Evolutionary conservation across 140 eudicot genomes (phyloP), one percentile per base, ranked within the genome.

Genomic region (Ambrosia hybrid): DNA sequence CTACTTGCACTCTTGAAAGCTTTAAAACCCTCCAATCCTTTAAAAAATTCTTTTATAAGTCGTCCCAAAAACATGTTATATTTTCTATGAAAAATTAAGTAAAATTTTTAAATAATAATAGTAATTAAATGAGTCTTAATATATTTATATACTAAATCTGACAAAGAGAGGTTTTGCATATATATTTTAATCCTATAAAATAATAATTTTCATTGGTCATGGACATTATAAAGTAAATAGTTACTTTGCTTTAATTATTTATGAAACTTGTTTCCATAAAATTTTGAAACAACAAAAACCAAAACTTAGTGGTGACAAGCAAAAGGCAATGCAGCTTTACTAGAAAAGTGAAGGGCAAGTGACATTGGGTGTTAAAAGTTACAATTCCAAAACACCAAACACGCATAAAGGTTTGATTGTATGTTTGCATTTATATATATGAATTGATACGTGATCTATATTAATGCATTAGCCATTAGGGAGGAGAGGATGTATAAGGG

Each of bases 271-370:
- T n/a, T 10, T 58, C 64, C 64, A 26, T 21, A 41, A 38, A 43
- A 39, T 38, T 16, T 8, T n/a, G 51, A 3, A 64, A 37, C 33
- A 9, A 64, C 14, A 75, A 64, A 75, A 65, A 65, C 57, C 62
- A 45, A 65, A 33, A 33, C 68, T 9, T 72, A 72, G 74, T 78
- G 83, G 83, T 73, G 79, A 67, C 75, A 79, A 66, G 65, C 46
- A 58, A 73, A 77, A 66, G 83, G 55, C 51, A 16, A 67, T 37
- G 43, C 83, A 67, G 73, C 79, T 79, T 79, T 67, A 57, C 78
- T 49, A 66, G 34, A 79, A 79, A 78, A 78, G 82, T 66, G 75
- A 78, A 65, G 55, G 74, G 57, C 0, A 66, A 72, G 66, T 53
- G 77, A 70, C 78, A 57, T 79, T 73, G 45, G 75, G 79, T 66